Base-by-base conservation (phyloP, 75 land plant genomes). In the Selaginella tamariscina region DNA sequence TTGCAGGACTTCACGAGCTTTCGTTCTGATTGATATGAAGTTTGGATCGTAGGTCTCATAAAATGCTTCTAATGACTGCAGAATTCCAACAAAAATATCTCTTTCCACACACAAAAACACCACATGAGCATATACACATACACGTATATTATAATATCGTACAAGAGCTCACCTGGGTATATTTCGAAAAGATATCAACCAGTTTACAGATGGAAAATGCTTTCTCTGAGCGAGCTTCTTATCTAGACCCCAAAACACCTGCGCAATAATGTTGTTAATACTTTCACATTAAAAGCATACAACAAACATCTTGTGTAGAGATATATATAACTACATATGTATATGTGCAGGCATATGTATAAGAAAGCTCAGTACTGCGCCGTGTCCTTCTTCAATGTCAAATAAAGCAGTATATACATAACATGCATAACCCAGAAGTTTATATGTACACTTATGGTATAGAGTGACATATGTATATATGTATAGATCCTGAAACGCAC, bases 201-300 rank as follows among this genome's bases (percentile, higher is more conserved):
- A 95, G 68, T 95, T 95, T 0, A 95, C 99, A 67, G 99, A 86
- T 29, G 99, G 99, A 54, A 95, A 95, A 80, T 95, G 99, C 65
- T 95, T 95, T 79, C 99, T 79, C 70, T 95, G 99, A 1, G 99
- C 99, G 70, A 95, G 89, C 68, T 95, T 95, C 82, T 95, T 95
- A 71, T 95, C 99, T 27, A 95, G 83, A 66, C 99, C 99, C 99
- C 99, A 95, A 71, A 95, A 95, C 11, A 95, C 99, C 99, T 95
- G 79, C 62, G 27, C 23, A 66, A 27, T 9, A 65, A 39, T 24
- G 15, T 20, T 62, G 23, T 32, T n/a, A 63, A 20, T 27, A 39
- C 49, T 39, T 5, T 5, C 5, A 39, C 5, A 39, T 15, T 5
- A 39, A 5, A 5, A 15, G 49, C 49, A 39, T 15, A 39, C 5